phyloP scores from a whole-genome alignment of 176 grass and related monocot genomes.

The Carex pumila region DNA sequence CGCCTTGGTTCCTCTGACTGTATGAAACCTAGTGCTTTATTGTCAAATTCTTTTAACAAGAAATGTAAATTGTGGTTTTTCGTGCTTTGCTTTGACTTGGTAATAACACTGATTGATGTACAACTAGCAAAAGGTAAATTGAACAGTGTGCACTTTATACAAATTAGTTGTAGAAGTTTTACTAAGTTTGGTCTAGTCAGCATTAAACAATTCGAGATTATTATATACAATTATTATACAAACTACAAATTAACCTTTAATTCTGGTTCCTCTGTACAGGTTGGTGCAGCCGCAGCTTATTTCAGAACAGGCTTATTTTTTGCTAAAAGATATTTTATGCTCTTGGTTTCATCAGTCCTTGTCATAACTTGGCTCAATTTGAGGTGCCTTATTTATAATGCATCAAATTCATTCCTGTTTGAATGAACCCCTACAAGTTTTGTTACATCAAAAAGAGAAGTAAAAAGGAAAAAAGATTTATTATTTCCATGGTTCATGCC shows the following conservation, averaged over 20 bases:
- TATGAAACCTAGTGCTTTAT: slow-evolving; percentile 12
- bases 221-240: neutral
- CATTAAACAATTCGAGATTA: neutral
- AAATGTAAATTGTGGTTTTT: neutral
- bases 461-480: neutral
- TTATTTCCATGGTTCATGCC: neutral
- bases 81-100: neutral
- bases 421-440: neutral
- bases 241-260: neutral
- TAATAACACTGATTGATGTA: neutral
- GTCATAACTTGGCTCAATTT: slow-evolving; percentile 96
- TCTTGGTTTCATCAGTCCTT: slow-evolving; percentile 52
- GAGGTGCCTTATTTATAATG: slow-evolving; percentile 31
- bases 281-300: slow-evolving; percentile 58
- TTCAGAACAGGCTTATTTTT: slow-evolving; percentile 56
- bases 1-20: slow-evolving; percentile 61
- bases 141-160: neutral
- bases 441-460: neutral
- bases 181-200: neutral
- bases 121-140: neutral
- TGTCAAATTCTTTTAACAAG: neutral
- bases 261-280: slow-evolving; percentile 30
- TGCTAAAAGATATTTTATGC: slow-evolving; percentile 35
- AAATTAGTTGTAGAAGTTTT: neutral
- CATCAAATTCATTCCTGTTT: slow-evolving; percentile 1